Percentiles rank a stretch among this genome's conserved stretches.
These are phyloP conservation scores for Colletotrichum godetiae DNA, from an alignment of 2,329 filamentous ascomycete genomes.

Conservation along the genomic window DNA sequence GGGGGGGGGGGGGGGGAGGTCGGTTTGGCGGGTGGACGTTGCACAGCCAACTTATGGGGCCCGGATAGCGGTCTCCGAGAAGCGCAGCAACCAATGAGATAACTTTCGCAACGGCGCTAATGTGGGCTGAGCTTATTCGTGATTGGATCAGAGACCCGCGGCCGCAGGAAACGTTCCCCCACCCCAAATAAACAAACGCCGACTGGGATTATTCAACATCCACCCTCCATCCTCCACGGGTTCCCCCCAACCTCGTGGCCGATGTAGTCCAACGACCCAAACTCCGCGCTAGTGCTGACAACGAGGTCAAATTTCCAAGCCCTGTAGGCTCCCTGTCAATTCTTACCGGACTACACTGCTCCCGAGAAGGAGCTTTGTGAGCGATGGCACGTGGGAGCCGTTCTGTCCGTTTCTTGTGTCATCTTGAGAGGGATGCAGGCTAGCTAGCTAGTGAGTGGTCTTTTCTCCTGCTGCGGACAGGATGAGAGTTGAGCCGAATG, in stretches of 20 bases:
- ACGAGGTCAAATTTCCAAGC: neutral
- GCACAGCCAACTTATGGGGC: conserved; percentile 16
- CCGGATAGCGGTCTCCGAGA: neutral
- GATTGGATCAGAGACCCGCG: neutral
- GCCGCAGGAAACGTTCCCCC: neutral
- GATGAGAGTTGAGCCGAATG: neutral
- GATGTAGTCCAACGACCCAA: neutral
- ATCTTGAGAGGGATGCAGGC: neutral
- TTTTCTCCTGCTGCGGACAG: neutral
- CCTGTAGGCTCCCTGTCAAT: neutral
- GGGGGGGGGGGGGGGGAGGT: too few species aligned
- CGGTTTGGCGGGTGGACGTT: neutral
- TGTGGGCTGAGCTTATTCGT: neutral
- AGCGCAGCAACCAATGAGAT: conserved; percentile 11
- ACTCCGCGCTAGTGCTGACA: conserved; percentile 20
- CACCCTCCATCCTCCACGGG: neutral
- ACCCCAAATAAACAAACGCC: neutral
- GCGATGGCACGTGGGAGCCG: neutral
- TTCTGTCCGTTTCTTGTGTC: neutral
- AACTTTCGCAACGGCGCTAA: neutral
- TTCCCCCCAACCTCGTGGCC: neutral
- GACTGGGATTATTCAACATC: neutral
- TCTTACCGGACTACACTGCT: conserved; percentile 10
- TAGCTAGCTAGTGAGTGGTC: neutral
- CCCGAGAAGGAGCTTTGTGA: neutral